Percentiles rank a stretch among this genome's conserved stretches.
These are phyloP conservation scores for Mycena kentingensis DNA, from an alignment of 768 basidiomycete genomes.

Conservation along the genomic window DNA sequence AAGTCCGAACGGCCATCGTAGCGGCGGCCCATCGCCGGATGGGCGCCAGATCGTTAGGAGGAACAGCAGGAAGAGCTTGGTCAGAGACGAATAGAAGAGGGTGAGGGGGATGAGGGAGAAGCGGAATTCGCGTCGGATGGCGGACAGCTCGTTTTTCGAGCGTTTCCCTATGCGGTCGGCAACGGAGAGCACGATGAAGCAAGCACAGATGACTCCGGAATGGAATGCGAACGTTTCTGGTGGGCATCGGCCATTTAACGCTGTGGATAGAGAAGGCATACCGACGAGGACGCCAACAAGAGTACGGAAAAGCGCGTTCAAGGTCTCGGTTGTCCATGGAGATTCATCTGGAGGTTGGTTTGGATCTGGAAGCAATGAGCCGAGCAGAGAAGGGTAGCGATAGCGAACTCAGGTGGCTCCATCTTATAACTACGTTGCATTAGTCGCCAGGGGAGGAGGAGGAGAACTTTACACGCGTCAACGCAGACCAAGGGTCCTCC, in stretches of 20 bases:
- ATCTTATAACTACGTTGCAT: constrained; percentile 64
- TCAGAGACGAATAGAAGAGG: constrained; percentile 80
- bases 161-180: constrained; percentile 38
- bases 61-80: constrained; percentile 82
- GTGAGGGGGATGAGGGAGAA: constrained; percentile 77
- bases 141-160: constrained; percentile 41
- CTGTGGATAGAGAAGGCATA: constrained; percentile 25
- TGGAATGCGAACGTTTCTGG: constrained; percentile 80
- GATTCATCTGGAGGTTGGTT: constrained; percentile 38
- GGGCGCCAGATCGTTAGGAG: constrained; percentile 81
- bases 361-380: constrained; percentile 36
- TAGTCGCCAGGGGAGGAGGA: constrained; percentile 4
- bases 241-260: background rate
- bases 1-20: constrained; percentile 42
- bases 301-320: constrained; percentile 55
- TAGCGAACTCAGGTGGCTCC: constrained; percentile 67
- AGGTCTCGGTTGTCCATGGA: constrained; percentile 56
- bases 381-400: background rate
- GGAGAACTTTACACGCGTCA: constrained; percentile 61
- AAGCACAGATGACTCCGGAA: constrained; percentile 60
- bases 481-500: constrained; percentile 60
- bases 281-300: constrained; percentile 68
- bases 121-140: constrained; percentile 64
- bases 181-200: constrained; percentile 49
- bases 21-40: constrained; percentile 30